Base-by-base conservation (phyloP, 225 moss, liverwort and hornwort species). In the Pseudisothecium myosuroides region DNA sequence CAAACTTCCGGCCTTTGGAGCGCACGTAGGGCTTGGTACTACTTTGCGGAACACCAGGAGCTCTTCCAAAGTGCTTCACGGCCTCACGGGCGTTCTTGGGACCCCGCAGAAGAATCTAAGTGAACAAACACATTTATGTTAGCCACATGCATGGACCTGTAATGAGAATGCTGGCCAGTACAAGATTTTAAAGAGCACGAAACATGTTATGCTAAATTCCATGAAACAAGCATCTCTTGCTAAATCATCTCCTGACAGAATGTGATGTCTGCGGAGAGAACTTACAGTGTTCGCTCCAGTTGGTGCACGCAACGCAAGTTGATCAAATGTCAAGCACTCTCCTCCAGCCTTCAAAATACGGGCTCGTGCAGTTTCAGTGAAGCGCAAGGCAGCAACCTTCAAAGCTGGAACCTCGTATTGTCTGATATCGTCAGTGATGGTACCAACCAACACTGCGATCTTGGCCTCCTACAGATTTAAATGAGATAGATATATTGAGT, bases 61-160 rank as follows among this genome's bases (percentile, higher is more conserved):
- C 97, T 74, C 96, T 96, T 29, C 97, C 97, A 66, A 97, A 97
- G 86, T 97, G 97, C 97, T 96, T 97, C 87, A 96, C 95, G 34
- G 95, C 97, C 91, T 97, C 97, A 49, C 96, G 94, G 27, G 96
- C 92, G 50, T 96, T 97, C 95, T 96, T 97, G 4, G 97, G 95
- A 59, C 97, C 96, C 50, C 95, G 89, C 93, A 96, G 87, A 82
- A 97, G 87, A 75, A 97, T 85, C 90, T 90, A 50, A 55, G 55
- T 54, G 3, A 18, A 52, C 28, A 22, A 66, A 65, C 66, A 82
- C 49, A 31, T 49, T 59, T 23, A 60, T 58, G 39, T 82, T 37
- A 82, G 63, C 21, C 10, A 82, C 54, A 61, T 29, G 6, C 22
- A 67, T 12, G 17, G 31, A 74, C 41, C 29, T 36, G 49, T 14